Evolutionary conservation across 164 flowering plant species (phyloP), one percentile per base, ranked within the genome.

Genomic region (Aristolochia fimbriata): DNA sequence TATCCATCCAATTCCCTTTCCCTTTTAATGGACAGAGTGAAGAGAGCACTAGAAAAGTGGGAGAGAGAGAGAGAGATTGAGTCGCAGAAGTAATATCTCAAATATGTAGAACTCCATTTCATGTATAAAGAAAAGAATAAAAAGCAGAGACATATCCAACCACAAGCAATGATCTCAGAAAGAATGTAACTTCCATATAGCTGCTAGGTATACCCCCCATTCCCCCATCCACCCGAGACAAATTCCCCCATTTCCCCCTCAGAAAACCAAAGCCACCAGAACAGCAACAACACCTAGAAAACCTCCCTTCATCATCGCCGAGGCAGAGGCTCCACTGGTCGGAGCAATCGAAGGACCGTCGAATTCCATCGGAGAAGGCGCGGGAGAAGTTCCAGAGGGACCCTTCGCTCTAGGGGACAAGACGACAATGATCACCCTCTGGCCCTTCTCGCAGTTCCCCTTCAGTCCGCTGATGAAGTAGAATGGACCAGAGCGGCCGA

Each of bases 391-490:
- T 0, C 50, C 70, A 7, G 27, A 37, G 60, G 21, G 59, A 27
- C 62, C 65, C 23, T 50, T 55, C 45, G 59, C 68, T 23, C 47
- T 74, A 19, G 62, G 49, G 0, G 83, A 69, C 62, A 85, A 12
- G 7, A 85, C 84, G 31, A 76, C 81, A 59, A 84, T 81, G 21
- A 73, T 63, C 61, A 80, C 4, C 71, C 75, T 83, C 83, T 81
- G 73, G 0, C 84, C 87, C 65, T 78, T 78, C 62, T 74, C 70
- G 55, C 87, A 83, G 57, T 69, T 69, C 2, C 80, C 83, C 4
- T 68, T 20, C 0, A 71, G 72, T 27, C 85, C 84, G 24, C 87
- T 80, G 60, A 83, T 79, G 71, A 80, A 83, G 50, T 71, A 81
- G 63, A 72, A 74, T 1, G 81, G 77, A 37, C 87, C 87, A 0